These are phyloP conservation scores for Arthrobotrys sinensis DNA, from an alignment of 2,329 filamentous ascomycete genomes.

Conservation along the genomic window DNA sequence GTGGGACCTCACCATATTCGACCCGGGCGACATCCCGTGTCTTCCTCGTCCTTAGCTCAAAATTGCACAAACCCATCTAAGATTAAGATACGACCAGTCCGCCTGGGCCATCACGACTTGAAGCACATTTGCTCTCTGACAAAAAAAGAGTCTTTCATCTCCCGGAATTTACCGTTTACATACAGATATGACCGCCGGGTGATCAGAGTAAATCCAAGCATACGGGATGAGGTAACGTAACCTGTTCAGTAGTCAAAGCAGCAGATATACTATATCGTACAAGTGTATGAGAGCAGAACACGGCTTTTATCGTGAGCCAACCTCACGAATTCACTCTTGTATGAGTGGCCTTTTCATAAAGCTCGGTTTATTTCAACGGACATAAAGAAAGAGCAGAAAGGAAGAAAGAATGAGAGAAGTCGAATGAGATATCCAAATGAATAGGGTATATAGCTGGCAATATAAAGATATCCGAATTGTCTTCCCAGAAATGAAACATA, in stretches of 20 bases:
- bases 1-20: slow-evolving; percentile 8
- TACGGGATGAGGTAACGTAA: neutral
- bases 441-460: slow-evolving; percentile 25
- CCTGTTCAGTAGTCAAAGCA: slow-evolving; percentile 18
- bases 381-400: neutral
- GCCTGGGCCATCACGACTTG: too few relatives aligned
- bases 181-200: slow-evolving; percentile 10
- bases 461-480: slow-evolving; percentile 15
- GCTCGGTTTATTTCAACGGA: slow-evolving; percentile 2
- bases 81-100: too few relatives aligned
- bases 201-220: slow-evolving; percentile 20
- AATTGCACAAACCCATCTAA: too few relatives aligned
- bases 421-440: slow-evolving; percentile 16
- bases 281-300: slow-evolving; percentile 3
- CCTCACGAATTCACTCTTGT: neutral
- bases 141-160: neutral
- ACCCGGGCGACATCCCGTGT: slow-evolving; percentile 7
- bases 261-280: slow-evolving; percentile 41
- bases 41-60: neutral
- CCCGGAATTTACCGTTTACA: slow-evolving; percentile 22
- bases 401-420: neutral
- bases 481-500: slow-evolving; percentile 14
- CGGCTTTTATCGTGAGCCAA: neutral
- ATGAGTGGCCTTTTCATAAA: slow-evolving; percentile 10
- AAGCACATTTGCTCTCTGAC: neutral